These are phyloP conservation scores for Sambucus nigra DNA, from an alignment of 129 eudicot genomes.

Conservation along the genomic window DNA sequence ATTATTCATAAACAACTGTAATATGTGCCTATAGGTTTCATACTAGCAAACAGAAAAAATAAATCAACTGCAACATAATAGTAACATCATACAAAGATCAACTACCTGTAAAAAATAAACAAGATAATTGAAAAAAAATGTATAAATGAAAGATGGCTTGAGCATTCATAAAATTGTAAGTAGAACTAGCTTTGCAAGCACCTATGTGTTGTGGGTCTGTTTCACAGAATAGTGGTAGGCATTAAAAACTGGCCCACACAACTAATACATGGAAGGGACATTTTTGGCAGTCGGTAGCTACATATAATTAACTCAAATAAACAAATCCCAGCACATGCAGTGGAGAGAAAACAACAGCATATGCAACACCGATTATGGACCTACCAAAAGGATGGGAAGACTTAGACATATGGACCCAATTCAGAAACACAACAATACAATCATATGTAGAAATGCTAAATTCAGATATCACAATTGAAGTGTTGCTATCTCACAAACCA, in stretches of 20 bases:
- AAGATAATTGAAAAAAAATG: neutral
- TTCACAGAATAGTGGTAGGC: constrained; percentile 9
- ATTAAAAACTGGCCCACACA: constrained; percentile 18
- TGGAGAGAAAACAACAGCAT: constrained; percentile 24
- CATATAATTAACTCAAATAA: constrained; percentile 13
- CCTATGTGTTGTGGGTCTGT: neutral
- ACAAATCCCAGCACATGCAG: constrained; percentile 15
- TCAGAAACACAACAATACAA: constrained; percentile 12
- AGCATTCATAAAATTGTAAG: neutral
- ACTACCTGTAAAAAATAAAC: neutral
- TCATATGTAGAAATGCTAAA: constrained; percentile 8
- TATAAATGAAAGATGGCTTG: neutral
- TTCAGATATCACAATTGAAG: constrained; percentile 11
- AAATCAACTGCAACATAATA: constrained; percentile 2
- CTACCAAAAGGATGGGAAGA: constrained; percentile 34
- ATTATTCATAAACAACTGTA: neutral
- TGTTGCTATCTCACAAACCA: constrained; percentile 18
- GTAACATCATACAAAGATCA: neutral
- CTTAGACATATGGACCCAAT: constrained; percentile 27
- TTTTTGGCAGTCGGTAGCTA: constrained; percentile 14
- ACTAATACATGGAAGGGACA: constrained; percentile 14
- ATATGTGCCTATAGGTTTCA: neutral
- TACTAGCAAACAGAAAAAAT: neutral
- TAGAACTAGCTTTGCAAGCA: neutral
- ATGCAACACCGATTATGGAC: constrained; percentile 37